These are phyloP conservation scores for Citrus unshiu DNA, from an alignment of 345 rosid species.

Conservation along the genomic window DNA sequence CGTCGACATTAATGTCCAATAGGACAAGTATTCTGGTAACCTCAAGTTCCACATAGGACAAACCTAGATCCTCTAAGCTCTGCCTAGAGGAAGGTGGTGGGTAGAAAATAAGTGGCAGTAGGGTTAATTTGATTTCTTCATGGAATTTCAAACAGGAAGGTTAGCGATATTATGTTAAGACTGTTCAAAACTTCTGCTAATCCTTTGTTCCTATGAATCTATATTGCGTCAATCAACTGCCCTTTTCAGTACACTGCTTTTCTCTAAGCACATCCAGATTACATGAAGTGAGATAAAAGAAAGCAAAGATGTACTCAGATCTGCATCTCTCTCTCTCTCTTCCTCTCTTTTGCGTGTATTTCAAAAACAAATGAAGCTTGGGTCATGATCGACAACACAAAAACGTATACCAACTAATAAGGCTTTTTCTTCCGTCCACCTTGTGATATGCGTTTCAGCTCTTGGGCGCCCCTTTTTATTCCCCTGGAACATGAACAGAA, in stretches of 20 bases:
- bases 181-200: background rate
- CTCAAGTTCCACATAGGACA: too few species aligned
- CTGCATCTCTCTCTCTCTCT: background rate
- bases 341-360: background rate
- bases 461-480: slow-evolving; percentile 50
- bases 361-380: background rate
- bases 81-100: too few species aligned
- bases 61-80: too few species aligned
- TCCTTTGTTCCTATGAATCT: background rate
- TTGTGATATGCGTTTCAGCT: slow-evolving; percentile 50
- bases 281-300: background rate
- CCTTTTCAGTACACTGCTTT: background rate
- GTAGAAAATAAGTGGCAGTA: too few species aligned
- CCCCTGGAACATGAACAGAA: slow-evolving; percentile 41
- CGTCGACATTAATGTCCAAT: slow-evolving; percentile 27
- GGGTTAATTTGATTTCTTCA: too few species aligned
- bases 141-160: too few species aligned
- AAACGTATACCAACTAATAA: slow-evolving; percentile 10
- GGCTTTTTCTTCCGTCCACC: slow-evolving; percentile 49
- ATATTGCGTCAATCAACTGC: background rate
- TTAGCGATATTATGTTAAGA: too few species aligned
- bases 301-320: background rate
- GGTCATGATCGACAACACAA: background rate
- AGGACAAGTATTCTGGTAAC: background rate
- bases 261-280: background rate